These are phyloP conservation scores for Geranomyces variabilis DNA, from an alignment of 192 early-diverging fungal species.

Conservation along the genomic window DNA sequence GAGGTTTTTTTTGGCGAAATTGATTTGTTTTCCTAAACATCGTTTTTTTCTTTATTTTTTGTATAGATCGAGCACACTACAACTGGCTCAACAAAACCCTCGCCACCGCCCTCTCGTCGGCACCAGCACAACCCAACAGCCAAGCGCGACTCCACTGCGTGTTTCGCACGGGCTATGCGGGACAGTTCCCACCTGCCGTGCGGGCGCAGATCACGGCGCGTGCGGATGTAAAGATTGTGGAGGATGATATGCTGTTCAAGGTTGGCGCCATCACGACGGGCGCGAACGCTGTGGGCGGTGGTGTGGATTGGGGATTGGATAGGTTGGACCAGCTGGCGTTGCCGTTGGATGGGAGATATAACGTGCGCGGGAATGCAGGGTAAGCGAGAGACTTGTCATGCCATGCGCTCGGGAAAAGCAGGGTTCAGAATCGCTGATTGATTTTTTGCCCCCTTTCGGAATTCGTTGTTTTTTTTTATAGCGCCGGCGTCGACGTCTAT, in stretches of 20 bases:
- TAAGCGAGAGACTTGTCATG: neutral
- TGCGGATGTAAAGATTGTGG: slow-evolving; percentile 15
- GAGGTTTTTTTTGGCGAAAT: too few relatives aligned
- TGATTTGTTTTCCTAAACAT: neutral
- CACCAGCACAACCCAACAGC: neutral
- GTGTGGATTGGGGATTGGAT: slow-evolving; percentile 37
- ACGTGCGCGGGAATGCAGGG: neutral
- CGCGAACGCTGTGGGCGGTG: neutral
- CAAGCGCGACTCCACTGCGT: slow-evolving; percentile 9
- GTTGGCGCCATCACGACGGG: neutral
- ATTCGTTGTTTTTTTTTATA: slow-evolving; percentile 35
- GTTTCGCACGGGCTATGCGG: slow-evolving; percentile 17
- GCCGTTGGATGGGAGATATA: slow-evolving; percentile 31
- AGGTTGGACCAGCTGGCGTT: slow-evolving; percentile 29
- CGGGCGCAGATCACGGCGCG: neutral
- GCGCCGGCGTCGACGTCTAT: slow-evolving; percentile 81
- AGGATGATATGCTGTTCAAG: slow-evolving; percentile 9
- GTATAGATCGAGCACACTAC: neutral
- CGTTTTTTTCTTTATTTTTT: neutral
- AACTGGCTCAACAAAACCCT: slow-evolving; percentile 13
- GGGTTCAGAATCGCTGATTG: too few relatives aligned
- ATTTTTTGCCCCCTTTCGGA: too few relatives aligned
- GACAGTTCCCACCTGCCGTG: neutral
- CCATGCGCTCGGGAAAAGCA: neutral
- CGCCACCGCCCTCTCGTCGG: too few relatives aligned